Base-by-base conservation (phyloP, 83 land plant genomes). In the Diphasiastrum complanatum region DNA sequence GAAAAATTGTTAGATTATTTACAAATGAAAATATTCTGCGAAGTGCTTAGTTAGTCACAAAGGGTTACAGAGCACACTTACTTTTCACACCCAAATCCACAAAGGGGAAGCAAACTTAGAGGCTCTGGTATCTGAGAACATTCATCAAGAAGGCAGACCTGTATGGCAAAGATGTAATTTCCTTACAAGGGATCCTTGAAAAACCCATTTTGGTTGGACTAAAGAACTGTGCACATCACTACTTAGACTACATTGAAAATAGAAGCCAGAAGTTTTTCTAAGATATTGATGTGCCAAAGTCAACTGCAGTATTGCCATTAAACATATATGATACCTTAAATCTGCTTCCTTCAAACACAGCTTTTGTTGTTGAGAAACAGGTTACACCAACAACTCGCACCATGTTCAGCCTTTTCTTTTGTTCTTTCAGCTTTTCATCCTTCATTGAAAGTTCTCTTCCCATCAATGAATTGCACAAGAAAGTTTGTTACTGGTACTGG, bases 341-440 rank as follows among this genome's bases (percentile, higher is more conserved):
- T 35, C 20, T 50, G 29, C 50, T 50, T 34, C 67, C 67, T 48
- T 64, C 33, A 33, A 64, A 51, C 24, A 64, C 64, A 29, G 29
- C 37, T 3, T 64, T 64, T 4, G 51, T 31, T 50, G 55, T 47
- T 22, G 67, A 64, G 29, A 26, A 51, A 33, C 74, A 71, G n/a
- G 74, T 71, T 19, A 71, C 74, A 43, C 74, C 74, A 41, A 71
- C 74, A 33, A 64, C 74, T 29, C 60, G 70, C 19, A 36, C 51
- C 26, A 43, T 58, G 49, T 71, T 41, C 29, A 71, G 51, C 60
- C 26, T 64, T 29, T 64, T 63, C 28, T 34, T 63, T 6, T 61
- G 69, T n/a, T 33, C 4, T 23, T 23, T 48, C 22, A 55, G 38
- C 49, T 71, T 71, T 32, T n/a, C n/a, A n/a, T n/a, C 74, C 74